Percentiles rank a stretch among this genome's conserved stretches.
Conservation (phyloP, 345 rosid species). For the Aquilaria sinensis region DNA sequence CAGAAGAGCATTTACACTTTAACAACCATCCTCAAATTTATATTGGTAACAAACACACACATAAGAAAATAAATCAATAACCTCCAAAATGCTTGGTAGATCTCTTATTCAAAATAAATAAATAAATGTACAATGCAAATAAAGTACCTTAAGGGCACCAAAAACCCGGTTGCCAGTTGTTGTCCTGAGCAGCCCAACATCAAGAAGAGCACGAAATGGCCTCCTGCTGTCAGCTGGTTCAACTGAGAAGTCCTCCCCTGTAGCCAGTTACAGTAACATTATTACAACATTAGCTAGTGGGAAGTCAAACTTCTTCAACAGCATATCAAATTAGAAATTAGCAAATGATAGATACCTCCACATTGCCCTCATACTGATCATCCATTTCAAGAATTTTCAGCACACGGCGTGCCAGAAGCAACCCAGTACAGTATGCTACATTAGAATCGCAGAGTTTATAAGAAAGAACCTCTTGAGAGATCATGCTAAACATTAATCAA, state of each 20-base stretch:
- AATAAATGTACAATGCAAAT: background rate
- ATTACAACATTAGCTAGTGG: background rate
- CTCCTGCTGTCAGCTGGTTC: constrained; percentile 65
- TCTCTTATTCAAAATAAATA: background rate
- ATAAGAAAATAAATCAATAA: too few relatives aligned
- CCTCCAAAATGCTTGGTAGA: too few relatives aligned
- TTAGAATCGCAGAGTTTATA: background rate
- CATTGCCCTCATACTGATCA: constrained; percentile 60
- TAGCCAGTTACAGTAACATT: constrained; percentile 37
- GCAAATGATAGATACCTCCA: constrained; percentile 36
- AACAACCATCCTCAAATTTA: too few relatives aligned
- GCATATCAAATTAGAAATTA: background rate
- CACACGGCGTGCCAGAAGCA: constrained; percentile 72
- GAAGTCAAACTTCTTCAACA: background rate
- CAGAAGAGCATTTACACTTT: too few relatives aligned
- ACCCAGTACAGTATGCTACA: constrained; percentile 75
- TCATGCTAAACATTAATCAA: background rate
- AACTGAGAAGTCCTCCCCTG: constrained; percentile 84
- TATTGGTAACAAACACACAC: too few relatives aligned
- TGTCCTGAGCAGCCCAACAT: constrained; percentile 67
- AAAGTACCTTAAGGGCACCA: constrained; percentile 61
- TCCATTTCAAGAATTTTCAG: constrained; percentile 69
- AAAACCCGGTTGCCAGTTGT: constrained; percentile 77
- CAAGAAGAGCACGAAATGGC: constrained; percentile 86
- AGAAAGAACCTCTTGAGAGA: background rate